Evolutionary conservation across 108 stramenopile genomes (phyloP), one percentile per base, ranked within the genome.

Genomic region (Skeletonema grethae): DNA sequence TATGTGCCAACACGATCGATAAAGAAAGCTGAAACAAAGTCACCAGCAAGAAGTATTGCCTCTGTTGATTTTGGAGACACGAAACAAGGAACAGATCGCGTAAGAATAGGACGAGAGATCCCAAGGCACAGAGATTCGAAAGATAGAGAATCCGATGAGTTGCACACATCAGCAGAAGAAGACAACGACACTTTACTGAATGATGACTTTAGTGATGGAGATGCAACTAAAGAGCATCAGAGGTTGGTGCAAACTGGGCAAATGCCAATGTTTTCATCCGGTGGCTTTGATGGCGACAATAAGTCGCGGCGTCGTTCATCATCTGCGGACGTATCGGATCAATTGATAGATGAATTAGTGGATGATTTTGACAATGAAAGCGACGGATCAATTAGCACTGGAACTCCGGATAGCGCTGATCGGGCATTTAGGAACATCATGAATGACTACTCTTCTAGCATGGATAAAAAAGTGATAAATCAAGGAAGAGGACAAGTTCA

Each of bases 181-280:
- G 75, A 75, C n/a, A 53, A 53, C 50, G 58, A 55, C 60, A 68
- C 66, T 20, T 50, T 46, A 28, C 62, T 30, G 18, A 53, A 53
- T 53, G 50, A 53, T 22, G 22, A 22, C 22, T 53, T 53, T 8
- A 67, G 75, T 57, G 67, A 68, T 30, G 67, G 67, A 56, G 67
- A 62, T 65, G 75, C 48, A 38, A 68, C 66, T 1, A 61, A 22
- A 35, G 34, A 63, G 22, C 66, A 75, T 15, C 68, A 62, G 62
- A 39, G 63, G 31, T 15, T 75, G 7, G 59, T 35, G 24, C 20
- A 56, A 61, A 28, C n/a, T 24, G 45, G 59, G 8, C 65, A 48
- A 61, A 43, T 7, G 3, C 65, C 59, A 36, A 45, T 58, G n/a
- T 61, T 61, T 67, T 45, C 60, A 9, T 61, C 60, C 6, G 66